Conservation (phyloP, 202 grass and related monocot species). For the Panicum hallii region DNA sequence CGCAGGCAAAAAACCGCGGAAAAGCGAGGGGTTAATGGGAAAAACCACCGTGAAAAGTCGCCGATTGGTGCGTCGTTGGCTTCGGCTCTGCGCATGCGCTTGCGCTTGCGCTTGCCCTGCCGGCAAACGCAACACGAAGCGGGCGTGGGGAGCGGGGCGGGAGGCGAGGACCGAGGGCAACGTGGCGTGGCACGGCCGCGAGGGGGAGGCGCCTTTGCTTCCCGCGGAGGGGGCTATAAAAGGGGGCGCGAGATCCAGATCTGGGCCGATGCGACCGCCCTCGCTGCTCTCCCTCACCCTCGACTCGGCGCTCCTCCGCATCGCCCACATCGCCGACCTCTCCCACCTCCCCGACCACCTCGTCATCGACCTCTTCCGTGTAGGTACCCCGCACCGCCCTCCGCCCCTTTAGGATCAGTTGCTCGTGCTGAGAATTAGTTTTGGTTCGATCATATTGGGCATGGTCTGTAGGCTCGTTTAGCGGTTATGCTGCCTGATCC, state of each 20-base stretch:
- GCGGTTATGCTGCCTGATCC: background rate
- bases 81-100: background rate
- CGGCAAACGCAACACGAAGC: constrained; percentile 27
- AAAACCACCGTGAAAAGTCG: background rate
- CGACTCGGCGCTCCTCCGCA: constrained; percentile 75
- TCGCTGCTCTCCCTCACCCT: constrained; percentile 87
- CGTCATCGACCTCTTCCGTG: constrained; percentile 86
- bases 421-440: background rate
- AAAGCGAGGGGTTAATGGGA: background rate
- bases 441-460: background rate
- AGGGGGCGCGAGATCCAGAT: constrained; percentile 57
- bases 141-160: background rate
- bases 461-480: background rate
- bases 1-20: too few species aligned
- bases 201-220: constrained; percentile 36
- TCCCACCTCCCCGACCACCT: constrained; percentile 79
- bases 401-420: background rate
- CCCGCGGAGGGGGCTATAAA: constrained; percentile 37
- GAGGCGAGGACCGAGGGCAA: constrained; percentile 37
- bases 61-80: background rate
- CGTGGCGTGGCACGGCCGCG: constrained; percentile 43
- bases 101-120: constrained; percentile 2
- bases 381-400: constrained; percentile 22
- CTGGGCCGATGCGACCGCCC: constrained; percentile 70
- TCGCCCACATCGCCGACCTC: constrained; percentile 72